phyloP scores from a whole-genome alignment of 2,329 filamentous ascomycete genomes.

The Penicillium sp. region DNA sequence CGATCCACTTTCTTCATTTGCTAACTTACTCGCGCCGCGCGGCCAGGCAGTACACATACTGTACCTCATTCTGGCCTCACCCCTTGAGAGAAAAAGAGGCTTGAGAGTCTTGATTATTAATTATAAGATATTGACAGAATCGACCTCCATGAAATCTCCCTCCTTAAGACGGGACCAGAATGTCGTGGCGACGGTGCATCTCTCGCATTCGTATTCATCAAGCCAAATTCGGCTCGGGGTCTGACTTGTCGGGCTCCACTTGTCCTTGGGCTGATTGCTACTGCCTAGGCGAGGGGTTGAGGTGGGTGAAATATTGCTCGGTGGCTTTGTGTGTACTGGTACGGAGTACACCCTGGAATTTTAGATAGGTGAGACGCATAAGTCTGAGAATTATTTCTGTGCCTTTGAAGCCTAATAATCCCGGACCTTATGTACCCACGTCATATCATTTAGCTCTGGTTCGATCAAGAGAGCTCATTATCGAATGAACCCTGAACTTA shows the following conservation, averaged over 20 bases:
- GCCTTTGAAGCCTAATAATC: no score
- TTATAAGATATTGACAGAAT: not conserved
- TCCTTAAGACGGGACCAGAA: not conserved
- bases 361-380: no score
- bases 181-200: not conserved
- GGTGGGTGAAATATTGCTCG: not conserved
- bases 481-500: no score
- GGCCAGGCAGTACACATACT: not conserved
- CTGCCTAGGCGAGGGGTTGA: not conserved
- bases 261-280: not conserved
- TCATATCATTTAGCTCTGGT: no score
- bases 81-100: not conserved
- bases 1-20: not conserved
- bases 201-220: not conserved
- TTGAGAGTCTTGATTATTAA: not conserved
- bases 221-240: not conserved
- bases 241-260: constrained; percentile 5
- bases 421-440: no score
- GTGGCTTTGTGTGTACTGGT: no score
- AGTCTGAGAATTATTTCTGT: no score
- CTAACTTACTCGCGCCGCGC: no score
- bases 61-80: not conserved
- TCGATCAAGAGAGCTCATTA: no score
- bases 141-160: not conserved
- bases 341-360: no score